phyloP scores from a whole-genome alignment of 2,329 filamentous ascomycete genomes.

The Leptographium galeiforme region DNA sequence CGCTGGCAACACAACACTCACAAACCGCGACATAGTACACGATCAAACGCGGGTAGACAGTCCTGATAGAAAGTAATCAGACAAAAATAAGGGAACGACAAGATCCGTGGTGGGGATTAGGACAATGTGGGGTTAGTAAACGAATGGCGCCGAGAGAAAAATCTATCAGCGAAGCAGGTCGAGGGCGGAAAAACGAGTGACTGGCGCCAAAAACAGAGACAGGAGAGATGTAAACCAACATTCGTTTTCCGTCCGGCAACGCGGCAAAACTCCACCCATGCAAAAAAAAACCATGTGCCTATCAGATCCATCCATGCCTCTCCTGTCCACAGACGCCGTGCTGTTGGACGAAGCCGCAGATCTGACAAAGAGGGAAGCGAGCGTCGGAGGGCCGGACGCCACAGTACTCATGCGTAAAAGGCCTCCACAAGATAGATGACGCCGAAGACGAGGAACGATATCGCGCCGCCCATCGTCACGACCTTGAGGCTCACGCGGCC shows the following conservation, averaged over 20 bases:
- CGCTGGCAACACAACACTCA: background rate
- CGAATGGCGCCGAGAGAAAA: background rate
- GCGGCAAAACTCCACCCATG: slow-evolving; percentile 12
- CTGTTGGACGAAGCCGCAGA: background rate
- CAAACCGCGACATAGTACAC: background rate
- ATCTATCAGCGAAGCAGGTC: background rate
- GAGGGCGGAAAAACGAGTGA: background rate
- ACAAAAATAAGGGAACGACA: background rate
- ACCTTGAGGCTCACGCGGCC: slow-evolving; percentile 90
- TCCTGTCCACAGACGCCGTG: background rate
- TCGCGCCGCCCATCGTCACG: slow-evolving; percentile 83
- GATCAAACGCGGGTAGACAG: background rate
- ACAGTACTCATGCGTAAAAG: slow-evolving; percentile 29
- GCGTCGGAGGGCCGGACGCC: background rate
- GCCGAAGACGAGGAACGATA: slow-evolving; percentile 83
- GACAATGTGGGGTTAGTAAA: background rate
- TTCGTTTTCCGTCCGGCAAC: slow-evolving; percentile 8
- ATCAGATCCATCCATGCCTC: background rate
- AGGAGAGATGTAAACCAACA: background rate
- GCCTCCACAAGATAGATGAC: slow-evolving; percentile 83
- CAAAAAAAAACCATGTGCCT: slow-evolving; percentile 4
- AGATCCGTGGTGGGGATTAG: background rate
- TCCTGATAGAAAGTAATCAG: background rate
- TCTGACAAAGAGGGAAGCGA: background rate
- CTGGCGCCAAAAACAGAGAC: background rate